Percentiles rank a stretch among this genome's conserved stretches.
phyloP scores from a whole-genome alignment of 2,329 filamentous ascomycete species.

The Gliomastix tumulicola region DNA sequence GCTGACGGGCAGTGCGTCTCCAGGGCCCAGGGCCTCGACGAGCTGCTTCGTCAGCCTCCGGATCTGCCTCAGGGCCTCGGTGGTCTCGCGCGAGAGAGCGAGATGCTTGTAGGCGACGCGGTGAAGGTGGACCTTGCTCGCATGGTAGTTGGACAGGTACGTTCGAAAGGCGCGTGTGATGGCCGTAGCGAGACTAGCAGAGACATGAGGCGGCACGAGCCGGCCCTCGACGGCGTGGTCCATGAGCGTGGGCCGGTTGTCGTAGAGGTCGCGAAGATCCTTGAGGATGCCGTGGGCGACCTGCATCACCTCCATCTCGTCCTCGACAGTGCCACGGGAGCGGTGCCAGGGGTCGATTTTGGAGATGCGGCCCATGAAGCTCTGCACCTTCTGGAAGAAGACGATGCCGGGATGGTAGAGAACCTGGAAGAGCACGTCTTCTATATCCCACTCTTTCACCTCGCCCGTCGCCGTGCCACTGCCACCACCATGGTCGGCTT shows the following conservation, averaged over 20 bases:
- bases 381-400: conserved; percentile 52
- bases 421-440: conserved; percentile 46
- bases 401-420: conserved; percentile 46
- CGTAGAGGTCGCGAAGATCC: conserved; percentile 41
- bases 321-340: conserved; percentile 45
- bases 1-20: conserved; percentile 43
- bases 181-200: conserved; percentile 37
- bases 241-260: conserved; percentile 44
- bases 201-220: conserved; percentile 38
- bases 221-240: conserved; percentile 47
- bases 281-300: conserved; percentile 40
- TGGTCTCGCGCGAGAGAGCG: conserved; percentile 40
- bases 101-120: conserved; percentile 48
- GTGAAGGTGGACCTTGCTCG: conserved; percentile 48
- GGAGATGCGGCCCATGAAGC: conserved; percentile 49
- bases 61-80: conserved; percentile 39
- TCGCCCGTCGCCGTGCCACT: conserved; percentile 7
- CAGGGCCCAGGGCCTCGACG: conserved; percentile 24
- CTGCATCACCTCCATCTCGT: conserved; percentile 51
- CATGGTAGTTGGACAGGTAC: conserved; percentile 49
- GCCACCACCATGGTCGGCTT: no score
- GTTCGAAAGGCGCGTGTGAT: conserved; percentile 46
- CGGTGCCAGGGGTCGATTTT: conserved; percentile 51
- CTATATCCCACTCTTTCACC: conserved; percentile 24
- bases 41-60: conserved; percentile 38